Conservation (phyloP, 768 basidiomycete genomes). For the Leccinum boreale region DNA sequence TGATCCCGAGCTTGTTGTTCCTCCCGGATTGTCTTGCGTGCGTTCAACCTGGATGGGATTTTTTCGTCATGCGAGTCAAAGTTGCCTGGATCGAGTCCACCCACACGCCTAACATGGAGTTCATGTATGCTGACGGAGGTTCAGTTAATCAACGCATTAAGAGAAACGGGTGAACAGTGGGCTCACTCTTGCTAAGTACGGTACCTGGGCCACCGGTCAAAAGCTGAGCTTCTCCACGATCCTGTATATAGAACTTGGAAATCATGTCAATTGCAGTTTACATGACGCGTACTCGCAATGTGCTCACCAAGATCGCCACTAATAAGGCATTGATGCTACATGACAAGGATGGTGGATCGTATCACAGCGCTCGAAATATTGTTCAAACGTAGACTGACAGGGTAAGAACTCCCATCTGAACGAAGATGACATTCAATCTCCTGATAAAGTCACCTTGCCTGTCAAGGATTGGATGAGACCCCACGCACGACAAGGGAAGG, state of each 20-base stretch:
- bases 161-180: neutral
- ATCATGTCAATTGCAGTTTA: neutral
- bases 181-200: constrained; percentile 19
- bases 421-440: constrained; percentile 11
- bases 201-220: constrained; percentile 9
- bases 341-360: neutral
- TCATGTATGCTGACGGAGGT: constrained; percentile 15
- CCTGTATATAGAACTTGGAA: constrained; percentile 17
- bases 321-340: constrained; percentile 9
- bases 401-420: constrained; percentile 20
- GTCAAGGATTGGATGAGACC: neutral
- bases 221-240: neutral
- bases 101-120: constrained; percentile 27
- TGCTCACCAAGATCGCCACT: constrained; percentile 13
- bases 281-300: neutral
- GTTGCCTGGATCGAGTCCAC: neutral
- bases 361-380: neutral
- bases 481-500: too few species aligned
- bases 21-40: constrained; percentile 18
- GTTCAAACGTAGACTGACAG: constrained; percentile 6
- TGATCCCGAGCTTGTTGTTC: neutral
- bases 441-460: constrained; percentile 14
- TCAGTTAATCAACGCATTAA: neutral
- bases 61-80: neutral
- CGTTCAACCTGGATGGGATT: constrained; percentile 10